Conservation (phyloP, 345 rosid species). For the Mangifera indica region DNA sequence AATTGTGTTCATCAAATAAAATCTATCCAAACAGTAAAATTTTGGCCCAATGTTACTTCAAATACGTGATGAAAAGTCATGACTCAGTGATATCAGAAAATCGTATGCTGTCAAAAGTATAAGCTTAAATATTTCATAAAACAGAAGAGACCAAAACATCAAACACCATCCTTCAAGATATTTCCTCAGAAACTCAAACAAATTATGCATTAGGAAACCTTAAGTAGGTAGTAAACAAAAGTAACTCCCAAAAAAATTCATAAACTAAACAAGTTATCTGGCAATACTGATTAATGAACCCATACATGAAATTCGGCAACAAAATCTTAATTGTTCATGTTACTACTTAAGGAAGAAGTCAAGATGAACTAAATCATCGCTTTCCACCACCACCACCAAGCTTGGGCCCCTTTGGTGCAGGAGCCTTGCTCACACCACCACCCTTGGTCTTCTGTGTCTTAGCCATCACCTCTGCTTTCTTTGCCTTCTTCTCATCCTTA, state of each 20-base stretch:
- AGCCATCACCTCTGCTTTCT: conserved; percentile 60
- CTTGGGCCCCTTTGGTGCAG: conserved; percentile 57
- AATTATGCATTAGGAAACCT: background rate
- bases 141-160: too few relatives aligned
- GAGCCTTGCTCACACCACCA: conserved; percentile 39
- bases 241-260: background rate
- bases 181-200: background rate
- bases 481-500: conserved; percentile 80
- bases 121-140: too few relatives aligned
- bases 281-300: background rate
- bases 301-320: background rate
- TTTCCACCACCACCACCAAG: conserved; percentile 80
- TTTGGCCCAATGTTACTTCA: too few relatives aligned
- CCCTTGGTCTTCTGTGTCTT: conserved; percentile 63
- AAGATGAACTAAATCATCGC: conserved; percentile 29
- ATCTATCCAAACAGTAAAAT: too few relatives aligned
- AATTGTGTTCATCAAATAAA: too few relatives aligned
- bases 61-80: too few relatives aligned
- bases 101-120: too few relatives aligned
- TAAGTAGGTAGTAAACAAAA: background rate
- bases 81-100: too few relatives aligned
- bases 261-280: background rate
- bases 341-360: background rate
- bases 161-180: too few relatives aligned
- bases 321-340: background rate